A percentile compares a stretch with the other conserved stretches of the same genome.
Evolutionary conservation across 257 asterid genomes (phyloP).

Genomic region (Coffea eugenioides): DNA sequence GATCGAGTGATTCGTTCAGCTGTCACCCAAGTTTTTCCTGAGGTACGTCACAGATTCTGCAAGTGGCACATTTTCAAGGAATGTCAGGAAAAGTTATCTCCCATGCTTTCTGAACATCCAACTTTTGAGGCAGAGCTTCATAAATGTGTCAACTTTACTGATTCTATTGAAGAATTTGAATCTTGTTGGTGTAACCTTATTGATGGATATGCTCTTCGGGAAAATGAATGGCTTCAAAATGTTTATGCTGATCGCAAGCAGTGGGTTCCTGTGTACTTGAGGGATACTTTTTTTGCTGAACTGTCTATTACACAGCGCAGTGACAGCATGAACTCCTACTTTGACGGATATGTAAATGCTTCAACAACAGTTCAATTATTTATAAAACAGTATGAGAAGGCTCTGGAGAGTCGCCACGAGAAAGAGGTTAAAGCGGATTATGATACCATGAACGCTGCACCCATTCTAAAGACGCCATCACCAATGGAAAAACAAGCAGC

Average conservation of each 20-base stretch:
- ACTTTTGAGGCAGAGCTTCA: constrained; percentile 79
- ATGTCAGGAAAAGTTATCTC: constrained; percentile 87
- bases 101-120: constrained; percentile 66
- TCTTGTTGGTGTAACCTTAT: constrained; percentile 80
- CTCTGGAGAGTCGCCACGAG: constrained; percentile 93
- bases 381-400: constrained; percentile 79
- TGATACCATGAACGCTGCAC: constrained; percentile 68
- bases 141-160: constrained; percentile 85
- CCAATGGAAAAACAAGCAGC: constrained; percentile 99
- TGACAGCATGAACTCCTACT: constrained; percentile 91
- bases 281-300: constrained; percentile 87
- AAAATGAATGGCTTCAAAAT: constrained; percentile 74
- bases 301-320: constrained; percentile 84
- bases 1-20: constrained; percentile 78
- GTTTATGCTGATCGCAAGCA: constrained; percentile 70
- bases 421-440: constrained; percentile 97
- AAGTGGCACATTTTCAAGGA: constrained; percentile 97
- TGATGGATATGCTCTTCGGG: constrained; percentile 63
- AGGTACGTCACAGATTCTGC: constrained; percentile 85
- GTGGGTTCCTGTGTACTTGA: constrained; percentile 93
- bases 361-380: constrained; percentile 89
- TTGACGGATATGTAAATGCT: constrained; percentile 95
- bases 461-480: constrained; percentile 82
- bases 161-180: constrained; percentile 74
- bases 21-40: constrained; percentile 70